Evolutionary conservation across 129 eudicot genomes (phyloP), one percentile per base, ranked within the genome.

Genomic region (Pittosporum tobira): DNA sequence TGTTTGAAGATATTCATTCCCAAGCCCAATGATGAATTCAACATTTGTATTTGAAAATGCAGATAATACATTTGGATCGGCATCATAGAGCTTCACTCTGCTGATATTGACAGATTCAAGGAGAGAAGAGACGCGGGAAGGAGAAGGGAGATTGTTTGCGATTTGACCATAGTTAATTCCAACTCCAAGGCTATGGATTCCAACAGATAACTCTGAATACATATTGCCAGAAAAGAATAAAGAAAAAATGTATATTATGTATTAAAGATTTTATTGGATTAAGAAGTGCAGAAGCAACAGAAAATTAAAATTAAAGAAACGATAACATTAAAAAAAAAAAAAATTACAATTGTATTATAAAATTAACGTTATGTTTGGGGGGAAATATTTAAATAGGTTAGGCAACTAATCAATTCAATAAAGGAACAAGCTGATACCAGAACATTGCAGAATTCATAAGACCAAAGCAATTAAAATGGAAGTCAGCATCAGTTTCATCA

Each of bases 101-200:
- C 50, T 56, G 61, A 56, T 56, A 7, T 56, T 56, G 23, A 56
- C 27, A 56, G 61, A 81, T 60, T 44, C 50, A 38, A 88, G 87
- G 47, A 88, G 82, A 22, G 15, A 26, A 13, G 83, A 61, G 38
- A 84, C 96, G 5, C 84, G 81, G 19, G 87, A 52, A 5, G 89
- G 94, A 29, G 96, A 19, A 48, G 89, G 88, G 16, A 88, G 87
- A 73, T 88, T 84, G 77, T 84, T 79, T 9, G 96, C 94, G 1
- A 88, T 79, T 34, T 84, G 75, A 47, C 96, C 96, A 51, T 88
- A 88, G 79, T 88, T 88, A 15, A 88, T 84, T 47, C 96, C 96
- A 31, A 88, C 78, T 70, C 91, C 93, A 52, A 79, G 54, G 84
- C 87, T 38, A 18, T 51, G 62, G 64, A 63, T 74, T 1, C 77